Evolutionary conservation across 768 basidiomycete genomes (phyloP).

Genomic region (Strobilomyces dryophilus): DNA sequence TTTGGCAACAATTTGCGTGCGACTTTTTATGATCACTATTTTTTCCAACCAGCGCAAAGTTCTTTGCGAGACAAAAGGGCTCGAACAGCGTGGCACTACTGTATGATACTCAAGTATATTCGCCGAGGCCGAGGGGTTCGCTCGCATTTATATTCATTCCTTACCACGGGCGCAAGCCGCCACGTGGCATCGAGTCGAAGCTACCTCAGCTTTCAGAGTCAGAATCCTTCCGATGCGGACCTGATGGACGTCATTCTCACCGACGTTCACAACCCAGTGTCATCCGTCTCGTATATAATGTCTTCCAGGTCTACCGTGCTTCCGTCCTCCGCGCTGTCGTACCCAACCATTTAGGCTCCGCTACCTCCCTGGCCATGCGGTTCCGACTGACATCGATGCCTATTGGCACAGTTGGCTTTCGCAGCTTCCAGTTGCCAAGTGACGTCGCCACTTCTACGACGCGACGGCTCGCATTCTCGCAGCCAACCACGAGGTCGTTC

Average conservation of each 20-base stretch:
- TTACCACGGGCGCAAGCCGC: too few relatives aligned
- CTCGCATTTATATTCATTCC: too few relatives aligned
- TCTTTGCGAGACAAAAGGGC: too few relatives aligned
- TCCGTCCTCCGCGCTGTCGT: slow-evolving; percentile 13
- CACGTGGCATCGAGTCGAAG: too few relatives aligned
- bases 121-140: too few relatives aligned
- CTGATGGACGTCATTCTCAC: slow-evolving; percentile 13
- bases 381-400: slow-evolving; percentile 8
- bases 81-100: too few relatives aligned
- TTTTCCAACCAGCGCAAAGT: too few relatives aligned
- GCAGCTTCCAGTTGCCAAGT: neutral
- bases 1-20: too few relatives aligned
- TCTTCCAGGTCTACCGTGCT: slow-evolving; percentile 7
- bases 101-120: too few relatives aligned
- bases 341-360: slow-evolving; percentile 14
- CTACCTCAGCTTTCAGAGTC: too few relatives aligned
- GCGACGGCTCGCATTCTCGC: slow-evolving; percentile 12
- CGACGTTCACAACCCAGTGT: slow-evolving; percentile 8
- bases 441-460: slow-evolving; percentile 4
- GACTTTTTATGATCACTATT: too few relatives aligned
- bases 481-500: slow-evolving; percentile 14
- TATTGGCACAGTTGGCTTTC: slow-evolving; percentile 18
- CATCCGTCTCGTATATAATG: slow-evolving; percentile 15
- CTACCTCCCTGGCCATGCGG: slow-evolving; percentile 7
- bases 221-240: slow-evolving; percentile 17